Percentiles rank a stretch among this genome's conserved stretches.
Evolutionary conservation across 129 eudicot species (phyloP).

Genomic region (Helianthus tuberosus): DNA sequence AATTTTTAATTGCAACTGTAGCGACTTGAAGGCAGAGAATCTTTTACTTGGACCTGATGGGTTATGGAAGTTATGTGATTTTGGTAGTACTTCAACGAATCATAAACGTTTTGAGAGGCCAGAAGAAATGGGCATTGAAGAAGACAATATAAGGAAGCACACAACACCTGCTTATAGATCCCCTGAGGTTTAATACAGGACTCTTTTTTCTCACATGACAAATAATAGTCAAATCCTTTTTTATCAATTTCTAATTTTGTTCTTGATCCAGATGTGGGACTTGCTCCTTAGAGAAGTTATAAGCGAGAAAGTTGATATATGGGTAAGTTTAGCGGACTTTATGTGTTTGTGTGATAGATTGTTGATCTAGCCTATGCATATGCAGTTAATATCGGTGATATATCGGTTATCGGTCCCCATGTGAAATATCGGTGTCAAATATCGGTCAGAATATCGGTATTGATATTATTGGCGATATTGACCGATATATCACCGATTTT

Average conservation of each 20-base stretch:
- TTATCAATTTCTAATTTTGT: slow-evolving; percentile 23
- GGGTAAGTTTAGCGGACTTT: slow-evolving; percentile 61
- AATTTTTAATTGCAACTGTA: slow-evolving; percentile 34
- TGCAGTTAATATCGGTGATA: too few relatives aligned
- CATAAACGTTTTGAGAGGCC: slow-evolving; percentile 95
- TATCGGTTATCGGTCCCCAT: too few relatives aligned
- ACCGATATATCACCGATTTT: too few relatives aligned
- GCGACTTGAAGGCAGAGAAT: slow-evolving; percentile 99
- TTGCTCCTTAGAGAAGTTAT: slow-evolving; percentile 76
- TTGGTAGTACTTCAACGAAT: slow-evolving; percentile 94
- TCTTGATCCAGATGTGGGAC: slow-evolving; percentile 94
- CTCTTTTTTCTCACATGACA: slow-evolving; percentile 14
- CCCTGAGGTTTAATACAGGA: slow-evolving; percentile 74
- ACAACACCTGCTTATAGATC: slow-evolving; percentile 98
- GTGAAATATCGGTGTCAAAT: too few relatives aligned
- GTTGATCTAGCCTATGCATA: too few relatives aligned
- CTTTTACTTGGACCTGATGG: slow-evolving; percentile 91
- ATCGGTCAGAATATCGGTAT: too few relatives aligned
- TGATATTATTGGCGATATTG: too few relatives aligned
- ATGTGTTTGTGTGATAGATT: not conserved
- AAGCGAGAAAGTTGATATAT: slow-evolving; percentile 95
- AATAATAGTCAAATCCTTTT: not conserved
- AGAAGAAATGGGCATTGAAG: slow-evolving; percentile 99
- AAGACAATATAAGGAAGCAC: slow-evolving; percentile 93
- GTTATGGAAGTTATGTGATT: slow-evolving; percentile 96